These are phyloP conservation scores for Solanum corneliomulleri DNA, from an alignment of 257 asterid genomes.

Conservation along the genomic window DNA sequence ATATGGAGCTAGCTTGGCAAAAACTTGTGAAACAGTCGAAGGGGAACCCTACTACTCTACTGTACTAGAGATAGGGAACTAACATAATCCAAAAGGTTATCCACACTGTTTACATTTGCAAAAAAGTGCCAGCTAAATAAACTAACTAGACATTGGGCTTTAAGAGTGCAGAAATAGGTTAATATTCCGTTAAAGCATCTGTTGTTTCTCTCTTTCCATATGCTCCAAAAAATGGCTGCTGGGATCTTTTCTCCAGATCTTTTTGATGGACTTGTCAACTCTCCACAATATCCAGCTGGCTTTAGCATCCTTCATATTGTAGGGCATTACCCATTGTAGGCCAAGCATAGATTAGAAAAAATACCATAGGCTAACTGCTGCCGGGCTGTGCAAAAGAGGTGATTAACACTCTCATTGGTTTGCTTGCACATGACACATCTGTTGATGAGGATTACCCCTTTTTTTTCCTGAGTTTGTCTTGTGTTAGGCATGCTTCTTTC, in stretches of 20 bases:
- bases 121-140: background rate
- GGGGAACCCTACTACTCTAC: background rate
- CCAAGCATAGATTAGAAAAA: background rate
- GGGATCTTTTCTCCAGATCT: background rate
- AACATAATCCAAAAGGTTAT: background rate
- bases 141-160: background rate
- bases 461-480: background rate
- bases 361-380: background rate
- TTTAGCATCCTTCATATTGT: background rate
- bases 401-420: background rate
- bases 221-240: background rate
- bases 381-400: background rate
- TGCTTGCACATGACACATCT: background rate
- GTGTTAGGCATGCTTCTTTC: background rate
- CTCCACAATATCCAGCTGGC: background rate
- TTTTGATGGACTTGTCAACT: background rate
- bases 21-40: background rate
- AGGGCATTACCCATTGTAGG: background rate
- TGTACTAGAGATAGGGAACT: background rate
- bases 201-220: background rate
- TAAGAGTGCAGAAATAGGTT: background rate
- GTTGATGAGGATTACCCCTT: background rate
- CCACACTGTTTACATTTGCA: background rate
- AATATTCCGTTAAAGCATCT: background rate
- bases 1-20: background rate